phyloP scores from a whole-genome alignment of 2,329 filamentous ascomycete genomes.

The Chaetomiaceae sp. region DNA sequence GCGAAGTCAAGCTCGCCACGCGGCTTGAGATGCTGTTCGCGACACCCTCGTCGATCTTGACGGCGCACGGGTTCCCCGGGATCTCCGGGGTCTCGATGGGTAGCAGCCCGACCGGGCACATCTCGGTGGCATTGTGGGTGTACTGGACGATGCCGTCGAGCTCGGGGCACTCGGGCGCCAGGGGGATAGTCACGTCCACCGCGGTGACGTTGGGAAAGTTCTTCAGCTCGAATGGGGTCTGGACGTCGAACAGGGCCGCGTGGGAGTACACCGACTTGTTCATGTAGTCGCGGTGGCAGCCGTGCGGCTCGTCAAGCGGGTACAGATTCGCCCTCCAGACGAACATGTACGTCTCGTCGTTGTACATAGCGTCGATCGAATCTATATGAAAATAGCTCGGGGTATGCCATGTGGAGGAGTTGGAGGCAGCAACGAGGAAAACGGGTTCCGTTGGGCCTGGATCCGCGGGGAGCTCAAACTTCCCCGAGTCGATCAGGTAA shows the following conservation, averaged over 20 bases:
- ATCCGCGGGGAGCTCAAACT: too few species aligned
- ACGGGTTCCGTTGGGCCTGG: background rate
- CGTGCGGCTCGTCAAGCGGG: background rate
- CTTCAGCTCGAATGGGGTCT: background rate
- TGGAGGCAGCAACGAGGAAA: background rate
- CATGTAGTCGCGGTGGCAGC: background rate
- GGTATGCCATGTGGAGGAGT: background rate
- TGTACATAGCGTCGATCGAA: too few species aligned
- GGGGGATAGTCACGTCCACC: background rate
- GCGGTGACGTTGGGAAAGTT: background rate
- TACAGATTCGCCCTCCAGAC: background rate
- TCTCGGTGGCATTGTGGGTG: background rate
- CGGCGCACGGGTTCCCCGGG: background rate
- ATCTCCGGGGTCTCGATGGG: too few species aligned
- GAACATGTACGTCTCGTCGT: background rate
- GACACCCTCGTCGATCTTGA: background rate
- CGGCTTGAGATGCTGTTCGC: constrained; percentile 1
- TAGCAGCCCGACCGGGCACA: too few species aligned
- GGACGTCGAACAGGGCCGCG: background rate
- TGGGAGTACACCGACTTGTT: background rate
- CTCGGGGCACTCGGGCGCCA: background rate
- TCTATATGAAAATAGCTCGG: too few species aligned
- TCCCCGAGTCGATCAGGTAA: background rate
- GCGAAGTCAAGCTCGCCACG: background rate
- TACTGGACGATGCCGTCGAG: background rate